These are phyloP conservation scores for Lactarius pseudohatsudake DNA, from an alignment of 768 basidiomycete species.

Conservation along the genomic window DNA sequence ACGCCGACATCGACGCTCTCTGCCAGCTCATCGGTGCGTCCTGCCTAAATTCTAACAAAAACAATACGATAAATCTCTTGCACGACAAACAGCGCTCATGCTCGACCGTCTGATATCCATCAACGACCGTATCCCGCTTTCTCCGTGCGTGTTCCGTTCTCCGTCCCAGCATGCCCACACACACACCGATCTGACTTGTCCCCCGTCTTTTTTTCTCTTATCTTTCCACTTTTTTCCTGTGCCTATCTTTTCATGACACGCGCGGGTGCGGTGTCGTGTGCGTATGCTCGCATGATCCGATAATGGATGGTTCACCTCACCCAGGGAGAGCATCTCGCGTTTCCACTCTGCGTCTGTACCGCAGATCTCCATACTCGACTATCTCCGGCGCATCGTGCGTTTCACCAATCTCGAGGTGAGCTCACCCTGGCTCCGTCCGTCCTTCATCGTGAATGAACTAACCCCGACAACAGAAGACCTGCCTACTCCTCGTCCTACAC, in stretches of 20 bases:
- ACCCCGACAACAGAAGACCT: slow-evolving; percentile 56
- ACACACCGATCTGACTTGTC: slow-evolving; percentile 19
- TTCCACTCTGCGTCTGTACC: slow-evolving; percentile 96
- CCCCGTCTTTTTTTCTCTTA: not conserved
- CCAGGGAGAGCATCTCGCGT: slow-evolving; percentile 85
- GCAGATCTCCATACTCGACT: slow-evolving; percentile 85
- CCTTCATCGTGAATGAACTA: no score
- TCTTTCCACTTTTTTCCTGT: no score
- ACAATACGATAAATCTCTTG: slow-evolving; percentile 23
- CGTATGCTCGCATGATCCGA: not conserved
- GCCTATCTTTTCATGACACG: not conserved
- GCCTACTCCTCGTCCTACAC: slow-evolving; percentile 78
- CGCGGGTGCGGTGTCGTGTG: no score
- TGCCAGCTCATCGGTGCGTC: slow-evolving; percentile 82
- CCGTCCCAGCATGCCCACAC: slow-evolving; percentile 26
- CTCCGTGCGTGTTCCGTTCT: slow-evolving; percentile 49
- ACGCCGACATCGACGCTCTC: slow-evolving; percentile 78
- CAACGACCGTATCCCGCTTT: slow-evolving; percentile 94
- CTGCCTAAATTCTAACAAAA: slow-evolving; percentile 21
- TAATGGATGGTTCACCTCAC: slow-evolving; percentile 1
- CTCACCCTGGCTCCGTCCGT: no score
- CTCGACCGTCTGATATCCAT: slow-evolving; percentile 90
- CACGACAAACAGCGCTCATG: slow-evolving; percentile 78
- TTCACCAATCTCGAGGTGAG: slow-evolving; percentile 89
- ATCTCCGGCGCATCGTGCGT: slow-evolving; percentile 88